These are phyloP conservation scores for Russula foetens DNA, from an alignment of 768 basidiomycete species.

Conservation along the genomic window DNA sequence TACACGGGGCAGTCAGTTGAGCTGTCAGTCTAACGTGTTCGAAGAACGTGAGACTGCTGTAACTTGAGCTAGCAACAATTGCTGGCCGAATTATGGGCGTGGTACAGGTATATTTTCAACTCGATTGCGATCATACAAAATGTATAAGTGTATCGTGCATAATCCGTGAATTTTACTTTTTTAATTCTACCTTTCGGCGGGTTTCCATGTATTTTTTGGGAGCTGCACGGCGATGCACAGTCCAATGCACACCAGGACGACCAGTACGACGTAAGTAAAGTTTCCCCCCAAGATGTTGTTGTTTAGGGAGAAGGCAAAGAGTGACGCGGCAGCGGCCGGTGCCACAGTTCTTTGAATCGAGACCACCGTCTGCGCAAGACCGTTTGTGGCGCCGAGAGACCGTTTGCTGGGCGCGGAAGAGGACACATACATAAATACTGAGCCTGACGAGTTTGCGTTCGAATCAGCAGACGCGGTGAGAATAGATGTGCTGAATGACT, in stretches of 20 bases:
- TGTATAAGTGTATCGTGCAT: neutral
- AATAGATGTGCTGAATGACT: neutral
- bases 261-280: constrained; percentile 9
- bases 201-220: constrained; percentile 8
- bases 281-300: constrained; percentile 42
- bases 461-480: neutral
- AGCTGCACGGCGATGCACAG: constrained; percentile 9
- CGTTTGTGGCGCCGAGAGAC: constrained; percentile 63
- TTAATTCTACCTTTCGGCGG: neutral
- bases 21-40: no score
- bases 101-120: neutral
- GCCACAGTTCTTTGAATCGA: constrained; percentile 39
- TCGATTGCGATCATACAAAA: neutral
- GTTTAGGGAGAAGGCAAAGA: constrained; percentile 55
- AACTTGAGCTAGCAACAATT: no score
- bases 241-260: neutral
- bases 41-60: no score
- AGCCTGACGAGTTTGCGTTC: constrained; percentile 35
- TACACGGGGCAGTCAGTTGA: no score
- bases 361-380: constrained; percentile 33
- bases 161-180: no score
- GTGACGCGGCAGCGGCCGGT: constrained; percentile 49
- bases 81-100: no score
- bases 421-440: constrained; percentile 62
- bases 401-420: constrained; percentile 56